A percentile compares a stretch with the other conserved stretches of the same genome.
Evolutionary conservation across 2,329 filamentous ascomycete genomes (phyloP).

Genomic region (Microdochium nivale): DNA sequence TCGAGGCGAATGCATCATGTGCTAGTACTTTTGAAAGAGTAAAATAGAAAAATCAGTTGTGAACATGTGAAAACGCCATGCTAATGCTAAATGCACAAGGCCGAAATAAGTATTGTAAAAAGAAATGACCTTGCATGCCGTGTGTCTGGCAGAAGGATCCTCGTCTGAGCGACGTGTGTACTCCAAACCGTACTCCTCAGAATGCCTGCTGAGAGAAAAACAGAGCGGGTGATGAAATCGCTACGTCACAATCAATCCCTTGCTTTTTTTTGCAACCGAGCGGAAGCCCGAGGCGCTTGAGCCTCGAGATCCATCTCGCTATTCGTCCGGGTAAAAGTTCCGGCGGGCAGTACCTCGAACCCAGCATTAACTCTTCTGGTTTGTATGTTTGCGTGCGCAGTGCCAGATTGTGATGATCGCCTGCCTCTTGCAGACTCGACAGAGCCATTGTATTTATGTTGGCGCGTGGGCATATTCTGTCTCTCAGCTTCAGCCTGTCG

Average conservation of each 20-base stretch:
- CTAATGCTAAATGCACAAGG: neutral
- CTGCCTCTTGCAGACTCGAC: neutral
- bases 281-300: neutral
- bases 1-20: neutral
- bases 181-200: neutral
- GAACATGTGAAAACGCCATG: neutral
- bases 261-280: neutral
- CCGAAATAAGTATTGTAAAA: neutral
- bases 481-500: neutral
- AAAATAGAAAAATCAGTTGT: neutral
- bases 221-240: neutral
- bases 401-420: slow-evolving; percentile 13
- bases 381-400: slow-evolving; percentile 12
- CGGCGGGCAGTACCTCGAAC: slow-evolving; percentile 20
- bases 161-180: neutral
- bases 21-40: neutral
- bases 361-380: slow-evolving; percentile 17
- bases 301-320: slow-evolving; percentile 11
- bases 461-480: neutral
- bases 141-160: neutral
- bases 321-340: slow-evolving; percentile 12
- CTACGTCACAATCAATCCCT: neutral
- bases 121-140: neutral
- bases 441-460: neutral
- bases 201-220: neutral